Evolutionary conservation across 1,284 basidiomycete species (phyloP), one percentile per base, ranked within the genome.

Genomic region (Ceratobasidium sp.): DNA sequence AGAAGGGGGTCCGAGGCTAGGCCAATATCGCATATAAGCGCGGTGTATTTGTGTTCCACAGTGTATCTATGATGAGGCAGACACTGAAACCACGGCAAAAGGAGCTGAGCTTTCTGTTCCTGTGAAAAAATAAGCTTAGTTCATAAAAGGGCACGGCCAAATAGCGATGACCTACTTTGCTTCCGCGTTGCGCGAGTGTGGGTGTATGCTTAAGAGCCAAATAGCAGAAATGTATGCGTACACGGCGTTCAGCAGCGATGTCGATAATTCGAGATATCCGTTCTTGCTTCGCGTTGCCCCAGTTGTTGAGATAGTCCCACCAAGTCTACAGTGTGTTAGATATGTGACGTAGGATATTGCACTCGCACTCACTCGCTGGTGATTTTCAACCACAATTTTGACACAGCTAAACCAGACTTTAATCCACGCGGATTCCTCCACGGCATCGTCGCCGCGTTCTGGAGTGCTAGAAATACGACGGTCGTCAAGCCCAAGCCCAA

Each of bases 401-500:
- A 87, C 89, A 77, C 91, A 95, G 8, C 89, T 88, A 2, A 91
- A 85, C 93, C 93, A 96, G 77, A 89, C 91, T 75, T 90, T 87
- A 23, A 94, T 85, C 81, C 93, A 88, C 46, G 78, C 76, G 18
- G 77, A 79, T 18, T 77, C 77, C 21, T 83, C 82, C 2, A 79
- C 76, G 47, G 78, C 73, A 54, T 77, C 79, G 26, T 52, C 16
- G 78, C 77, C 44, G 76, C 73, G 18, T 73, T 73, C 21, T 75
- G 71, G 16, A 75, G 73, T 21, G 79, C 73, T 6, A 77, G 74
- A 23, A 80, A 79, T 41, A 80, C 82, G 44, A 82, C 79, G 1
- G 83, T 81, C 1, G 81, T 76, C 77, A 81, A 80, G 77, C 35
- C 49, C 73, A 43, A 58, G 47, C 32, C 77, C 87, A 79, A 79